phyloP scores from a whole-genome alignment of 768 basidiomycete genomes.

The Suillus brevipes region DNA sequence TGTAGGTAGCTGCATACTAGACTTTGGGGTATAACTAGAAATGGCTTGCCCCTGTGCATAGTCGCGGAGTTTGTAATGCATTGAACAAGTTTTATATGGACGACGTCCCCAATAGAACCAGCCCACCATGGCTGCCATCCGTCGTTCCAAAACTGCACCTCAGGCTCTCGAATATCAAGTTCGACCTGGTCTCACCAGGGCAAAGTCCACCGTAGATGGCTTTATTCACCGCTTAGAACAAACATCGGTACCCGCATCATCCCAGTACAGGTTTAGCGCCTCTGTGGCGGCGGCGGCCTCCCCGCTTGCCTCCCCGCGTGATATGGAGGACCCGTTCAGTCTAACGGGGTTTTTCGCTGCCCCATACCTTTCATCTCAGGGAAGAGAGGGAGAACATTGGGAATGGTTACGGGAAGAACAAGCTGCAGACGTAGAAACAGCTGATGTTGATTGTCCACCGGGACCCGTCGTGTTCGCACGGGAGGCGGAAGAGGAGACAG shows the following conservation, averaged over 20 bases:
- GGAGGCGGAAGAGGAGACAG: conserved; percentile 36
- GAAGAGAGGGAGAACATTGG: conserved; percentile 37
- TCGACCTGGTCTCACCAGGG: conserved; percentile 4
- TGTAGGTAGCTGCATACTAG: conserved; percentile 9
- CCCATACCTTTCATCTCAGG: conserved; percentile 21
- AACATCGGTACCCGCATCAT: not conserved
- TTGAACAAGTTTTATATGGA: not conserved
- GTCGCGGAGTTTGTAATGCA: conserved; percentile 16
- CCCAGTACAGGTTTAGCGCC: conserved; percentile 3
- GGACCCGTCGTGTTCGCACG: conserved; percentile 29
- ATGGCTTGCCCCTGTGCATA: not conserved
- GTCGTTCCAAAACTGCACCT: conserved; percentile 33
- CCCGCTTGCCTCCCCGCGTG: conserved; percentile 24
- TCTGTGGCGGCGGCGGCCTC: not conserved
- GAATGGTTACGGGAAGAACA: conserved; percentile 41
- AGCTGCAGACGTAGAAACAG: conserved; percentile 4
- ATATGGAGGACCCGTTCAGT: conserved; percentile 48
- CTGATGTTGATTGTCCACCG: conserved; percentile 22
- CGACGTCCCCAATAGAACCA: not conserved
- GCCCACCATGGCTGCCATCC: conserved; percentile 24
- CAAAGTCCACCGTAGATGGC: conserved; percentile 12
- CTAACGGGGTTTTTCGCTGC: conserved; percentile 50
- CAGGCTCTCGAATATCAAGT: conserved; percentile 14
- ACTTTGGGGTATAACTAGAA: not conserved
- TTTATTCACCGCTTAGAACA: not conserved